Percentiles rank a stretch among this genome's conserved stretches.
Conservation (phyloP, 1,284 basidiomycete species). For the Blastosporella zonata region DNA sequence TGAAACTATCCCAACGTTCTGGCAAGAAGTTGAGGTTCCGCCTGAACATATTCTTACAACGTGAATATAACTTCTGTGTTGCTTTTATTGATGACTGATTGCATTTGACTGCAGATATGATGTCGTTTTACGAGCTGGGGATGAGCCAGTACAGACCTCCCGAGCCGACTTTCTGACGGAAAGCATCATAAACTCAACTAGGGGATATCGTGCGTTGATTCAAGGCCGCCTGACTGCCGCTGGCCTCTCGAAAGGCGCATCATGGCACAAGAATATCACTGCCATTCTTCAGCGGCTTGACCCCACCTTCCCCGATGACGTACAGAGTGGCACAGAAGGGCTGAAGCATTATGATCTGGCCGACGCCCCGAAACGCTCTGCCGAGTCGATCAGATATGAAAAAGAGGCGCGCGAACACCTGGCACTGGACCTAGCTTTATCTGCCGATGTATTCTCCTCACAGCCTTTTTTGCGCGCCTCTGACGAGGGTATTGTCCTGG, state of each 20-base stretch:
- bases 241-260: slow-evolving; percentile 37
- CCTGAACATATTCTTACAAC: slow-evolving; percentile 55
- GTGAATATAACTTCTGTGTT: slow-evolving; percentile 32
- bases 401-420: slow-evolving; percentile 57
- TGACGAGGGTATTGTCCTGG: slow-evolving; percentile 34
- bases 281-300: slow-evolving; percentile 43
- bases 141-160: slow-evolving; percentile 39
- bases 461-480: slow-evolving; percentile 34
- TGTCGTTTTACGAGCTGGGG: slow-evolving; percentile 49
- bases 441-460: slow-evolving; percentile 53
- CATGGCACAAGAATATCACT: slow-evolving; percentile 53
- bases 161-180: slow-evolving; percentile 57
- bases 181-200: slow-evolving; percentile 44
- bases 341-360: slow-evolving; percentile 44
- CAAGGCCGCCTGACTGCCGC: slow-evolving; percentile 43
- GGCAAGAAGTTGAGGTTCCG: slow-evolving; percentile 46
- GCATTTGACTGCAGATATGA: slow-evolving; percentile 48
- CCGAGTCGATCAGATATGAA: slow-evolving; percentile 43
- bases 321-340: slow-evolving; percentile 32
- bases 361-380: slow-evolving; percentile 35
- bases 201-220: slow-evolving; percentile 50
- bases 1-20: slow-evolving; percentile 51
- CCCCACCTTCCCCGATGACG: slow-evolving; percentile 33
- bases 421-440: slow-evolving; percentile 58
- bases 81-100: slow-evolving; percentile 4